Evolutionary conservation across 2,329 filamentous ascomycete species (phyloP).

Genomic region (Aspergillus jensenii): DNA sequence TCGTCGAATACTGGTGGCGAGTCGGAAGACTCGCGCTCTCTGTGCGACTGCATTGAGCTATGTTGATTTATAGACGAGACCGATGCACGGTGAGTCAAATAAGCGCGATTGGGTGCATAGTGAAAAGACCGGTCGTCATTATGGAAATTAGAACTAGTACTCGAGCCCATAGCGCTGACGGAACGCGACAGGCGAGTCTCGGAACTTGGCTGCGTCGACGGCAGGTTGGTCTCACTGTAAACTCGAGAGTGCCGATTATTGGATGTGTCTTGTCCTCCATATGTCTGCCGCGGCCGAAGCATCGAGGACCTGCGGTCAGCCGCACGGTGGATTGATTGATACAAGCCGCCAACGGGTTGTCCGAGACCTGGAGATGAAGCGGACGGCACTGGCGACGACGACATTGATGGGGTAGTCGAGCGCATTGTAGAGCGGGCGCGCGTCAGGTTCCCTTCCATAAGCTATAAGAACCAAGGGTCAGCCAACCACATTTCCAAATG

Average conservation of each 20-base stretch:
- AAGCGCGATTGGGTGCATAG: constrained; percentile 31
- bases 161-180: constrained; percentile 57
- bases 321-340: constrained; percentile 41
- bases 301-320: constrained; percentile 46
- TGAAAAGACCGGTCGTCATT: constrained; percentile 35
- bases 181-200: constrained; percentile 55
- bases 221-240: constrained; percentile 61
- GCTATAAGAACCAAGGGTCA: constrained; percentile 51
- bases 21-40: constrained; percentile 19
- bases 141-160: constrained; percentile 30
- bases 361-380: constrained; percentile 33
- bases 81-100: constrained; percentile 35
- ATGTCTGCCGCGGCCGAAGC: constrained; percentile 42
- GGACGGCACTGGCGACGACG: constrained; percentile 47
- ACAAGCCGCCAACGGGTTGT: constrained; percentile 42
- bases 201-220: constrained; percentile 31
- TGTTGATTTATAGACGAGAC: constrained; percentile 40
- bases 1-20: constrained; percentile 30
- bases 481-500: constrained; percentile 1
- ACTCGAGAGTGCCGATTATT: constrained; percentile 58
- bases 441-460: constrained; percentile 88
- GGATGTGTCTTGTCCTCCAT: constrained; percentile 34
- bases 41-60: constrained; percentile 4
- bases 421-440: constrained; percentile 71
- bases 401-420: constrained; percentile 47